phyloP scores from a whole-genome alignment of 805 yeast genomes.

The Yamadazyma sp. region DNA sequence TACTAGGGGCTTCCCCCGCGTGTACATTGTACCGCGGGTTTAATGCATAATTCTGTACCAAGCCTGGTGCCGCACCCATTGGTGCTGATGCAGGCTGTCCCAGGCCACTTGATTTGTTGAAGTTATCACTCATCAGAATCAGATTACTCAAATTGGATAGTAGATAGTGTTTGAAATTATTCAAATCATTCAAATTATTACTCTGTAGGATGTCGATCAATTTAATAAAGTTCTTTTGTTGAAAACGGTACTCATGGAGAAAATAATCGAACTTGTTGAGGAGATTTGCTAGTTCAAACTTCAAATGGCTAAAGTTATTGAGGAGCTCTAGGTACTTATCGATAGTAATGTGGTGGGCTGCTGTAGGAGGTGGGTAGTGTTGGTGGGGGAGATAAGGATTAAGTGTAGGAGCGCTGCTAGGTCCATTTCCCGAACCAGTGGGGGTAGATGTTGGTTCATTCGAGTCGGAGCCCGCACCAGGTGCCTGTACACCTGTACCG shows the following conservation, averaged over 20 bases:
- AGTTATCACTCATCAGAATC: constrained; percentile 10
- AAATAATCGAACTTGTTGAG: constrained; percentile 18
- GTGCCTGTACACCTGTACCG: neutral
- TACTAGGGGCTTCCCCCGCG: constrained; percentile 35
- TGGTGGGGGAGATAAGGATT: constrained; percentile 7
- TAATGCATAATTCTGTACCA: constrained; percentile 31
- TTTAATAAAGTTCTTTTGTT: constrained; percentile 17
- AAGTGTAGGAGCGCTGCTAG: neutral
- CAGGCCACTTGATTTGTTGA: constrained; percentile 3
- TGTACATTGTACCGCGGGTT: constrained; percentile 38
- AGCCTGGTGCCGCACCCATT: constrained; percentile 1
- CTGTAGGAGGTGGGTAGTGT: constrained; percentile 2
- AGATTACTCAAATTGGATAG: constrained; percentile 13
- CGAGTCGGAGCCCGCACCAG: neutral
- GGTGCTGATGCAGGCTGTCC: neutral
- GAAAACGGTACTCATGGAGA: constrained; percentile 16
- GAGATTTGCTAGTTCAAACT: constrained; percentile 15
- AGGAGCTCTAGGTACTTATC: constrained; percentile 17
- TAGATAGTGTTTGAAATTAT: constrained; percentile 15
- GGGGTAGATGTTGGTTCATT: neutral
- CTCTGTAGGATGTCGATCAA: constrained; percentile 17
- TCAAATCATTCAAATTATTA: constrained; percentile 15
- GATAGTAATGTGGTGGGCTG: constrained; percentile 9
- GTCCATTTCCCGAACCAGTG: constrained; percentile 1
- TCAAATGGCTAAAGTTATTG: constrained; percentile 16